A percentile compares a stretch with the other conserved stretches of the same genome.
phyloP scores from a whole-genome alignment of 495 filamentous ascomycete genomes.

The Stereocaulon alpinum region DNA sequence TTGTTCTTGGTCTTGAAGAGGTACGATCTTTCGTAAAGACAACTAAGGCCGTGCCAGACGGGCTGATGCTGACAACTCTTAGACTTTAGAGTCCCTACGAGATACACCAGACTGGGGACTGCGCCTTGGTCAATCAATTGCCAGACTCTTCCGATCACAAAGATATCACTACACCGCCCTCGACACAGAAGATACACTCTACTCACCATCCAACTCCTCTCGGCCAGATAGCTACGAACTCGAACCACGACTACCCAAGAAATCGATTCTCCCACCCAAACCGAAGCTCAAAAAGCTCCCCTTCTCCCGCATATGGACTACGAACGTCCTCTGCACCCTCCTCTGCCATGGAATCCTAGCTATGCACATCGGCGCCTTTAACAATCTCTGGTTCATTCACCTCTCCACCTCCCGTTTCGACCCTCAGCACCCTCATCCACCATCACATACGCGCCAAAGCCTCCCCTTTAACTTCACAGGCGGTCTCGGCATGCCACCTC shows the following conservation, averaged over 20 bases:
- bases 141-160: not conserved
- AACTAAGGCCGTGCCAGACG: slow-evolving; percentile 11
- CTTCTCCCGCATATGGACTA: slow-evolving; percentile 69
- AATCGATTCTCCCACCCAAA: not conserved
- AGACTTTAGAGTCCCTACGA: slow-evolving; percentile 23
- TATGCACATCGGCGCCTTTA: slow-evolving; percentile 73
- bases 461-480: slow-evolving; percentile 69
- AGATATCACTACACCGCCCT: slow-evolving; percentile 9
- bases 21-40: slow-evolving; percentile 26
- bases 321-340: slow-evolving; percentile 61
- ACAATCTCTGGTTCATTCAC: slow-evolving; percentile 76
- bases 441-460: slow-evolving; percentile 28
- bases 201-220: not conserved
- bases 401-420: slow-evolving; percentile 69
- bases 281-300: slow-evolving; percentile 38
- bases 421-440: slow-evolving; percentile 32
- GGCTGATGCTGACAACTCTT: slow-evolving; percentile 38
- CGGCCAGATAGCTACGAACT: slow-evolving; percentile 13
- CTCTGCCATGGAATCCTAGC: slow-evolving; percentile 59
- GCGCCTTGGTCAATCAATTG: slow-evolving; percentile 19
- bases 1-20: slow-evolving; percentile 52
- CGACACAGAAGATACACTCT: slow-evolving; percentile 12
- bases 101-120: slow-evolving; percentile 42
- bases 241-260: slow-evolving; percentile 11
- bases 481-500: slow-evolving; percentile 65